Percentiles rank a stretch among this genome's conserved stretches.
phyloP scores from a whole-genome alignment of 768 basidiomycete species.

The Suillus subaureus region DNA sequence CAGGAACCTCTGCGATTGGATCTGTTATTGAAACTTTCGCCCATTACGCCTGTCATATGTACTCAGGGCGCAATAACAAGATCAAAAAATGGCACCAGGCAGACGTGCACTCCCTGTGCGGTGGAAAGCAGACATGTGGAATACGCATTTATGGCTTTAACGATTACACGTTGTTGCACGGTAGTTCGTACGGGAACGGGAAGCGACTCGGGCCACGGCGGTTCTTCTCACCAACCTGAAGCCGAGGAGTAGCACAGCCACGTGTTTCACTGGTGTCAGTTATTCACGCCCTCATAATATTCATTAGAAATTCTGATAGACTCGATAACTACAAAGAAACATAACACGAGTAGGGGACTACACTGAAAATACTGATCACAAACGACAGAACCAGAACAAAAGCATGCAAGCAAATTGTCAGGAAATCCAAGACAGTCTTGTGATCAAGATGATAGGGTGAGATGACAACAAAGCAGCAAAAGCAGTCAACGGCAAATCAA shows the following conservation, averaged over 20 bases:
- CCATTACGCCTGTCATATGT: conserved; percentile 6
- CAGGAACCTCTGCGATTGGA: conserved; percentile 6
- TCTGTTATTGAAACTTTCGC: conserved; percentile 4
- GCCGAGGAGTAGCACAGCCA: conserved; percentile 9
- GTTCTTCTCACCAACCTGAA: conserved; percentile 6
- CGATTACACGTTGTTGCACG: conserved; percentile 9
- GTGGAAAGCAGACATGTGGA: conserved; percentile 27
- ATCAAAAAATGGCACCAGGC: conserved; percentile 7
- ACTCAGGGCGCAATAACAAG: not conserved
- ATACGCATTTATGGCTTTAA: conserved; percentile 23
- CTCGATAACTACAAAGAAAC: not conserved
- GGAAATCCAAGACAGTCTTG: not conserved
- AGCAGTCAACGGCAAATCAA: not conserved
- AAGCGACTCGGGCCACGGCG: not conserved
- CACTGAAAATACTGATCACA: not conserved
- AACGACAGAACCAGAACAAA: not conserved
- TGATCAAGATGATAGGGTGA: not conserved
- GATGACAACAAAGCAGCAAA: not conserved
- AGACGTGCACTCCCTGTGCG: conserved; percentile 6
- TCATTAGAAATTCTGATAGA: not conserved
- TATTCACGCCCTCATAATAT: conserved; percentile 1
- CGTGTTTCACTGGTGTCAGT: conserved; percentile 2
- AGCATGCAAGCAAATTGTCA: not conserved
- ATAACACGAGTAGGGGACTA: not conserved
- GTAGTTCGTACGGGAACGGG: conserved; percentile 6